A percentile compares a stretch with the other conserved stretches of the same genome.
Conservation (phyloP, 176 grass and related monocot species). For the Eleusine indica region DNA sequence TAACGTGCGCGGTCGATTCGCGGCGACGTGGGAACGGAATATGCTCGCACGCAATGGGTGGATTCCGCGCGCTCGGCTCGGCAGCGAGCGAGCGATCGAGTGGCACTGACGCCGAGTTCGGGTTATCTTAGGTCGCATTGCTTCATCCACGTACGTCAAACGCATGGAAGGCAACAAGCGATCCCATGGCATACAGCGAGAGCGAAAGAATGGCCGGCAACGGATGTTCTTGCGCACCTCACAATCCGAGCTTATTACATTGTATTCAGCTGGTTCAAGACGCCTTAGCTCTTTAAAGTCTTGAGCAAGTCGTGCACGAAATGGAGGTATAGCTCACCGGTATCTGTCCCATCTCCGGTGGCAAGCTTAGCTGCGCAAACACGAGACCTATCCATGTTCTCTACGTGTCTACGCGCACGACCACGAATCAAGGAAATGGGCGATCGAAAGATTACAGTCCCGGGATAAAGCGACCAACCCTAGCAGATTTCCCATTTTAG, state of each 20-base stretch:
- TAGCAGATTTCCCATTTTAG: neutral
- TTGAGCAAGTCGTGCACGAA: neutral
- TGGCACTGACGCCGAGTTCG: neutral
- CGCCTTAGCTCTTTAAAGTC: neutral
- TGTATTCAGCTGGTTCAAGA: neutral
- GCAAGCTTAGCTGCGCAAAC: neutral
- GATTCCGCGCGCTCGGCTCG: neutral
- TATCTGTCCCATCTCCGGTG: neutral
- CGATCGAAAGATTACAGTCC: neutral
- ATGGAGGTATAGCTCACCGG: neutral
- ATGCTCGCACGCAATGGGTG: neutral
- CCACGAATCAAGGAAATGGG: constrained; percentile 20
- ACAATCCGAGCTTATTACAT: neutral
- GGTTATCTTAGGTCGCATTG: neutral
- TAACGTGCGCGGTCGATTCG: neutral
- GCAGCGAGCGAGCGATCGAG: neutral
- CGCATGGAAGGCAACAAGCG: neutral
- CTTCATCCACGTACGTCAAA: neutral
- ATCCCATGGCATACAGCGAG: neutral
- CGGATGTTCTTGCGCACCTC: neutral
- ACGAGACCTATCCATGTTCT: neutral
- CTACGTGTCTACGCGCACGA: neutral
- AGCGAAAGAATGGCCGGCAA: neutral
- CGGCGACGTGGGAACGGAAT: neutral
- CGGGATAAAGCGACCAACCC: constrained; percentile 1